Conservation (phyloP, 2,329 filamentous ascomycete genomes). For the Thyridium curvatum region DNA sequence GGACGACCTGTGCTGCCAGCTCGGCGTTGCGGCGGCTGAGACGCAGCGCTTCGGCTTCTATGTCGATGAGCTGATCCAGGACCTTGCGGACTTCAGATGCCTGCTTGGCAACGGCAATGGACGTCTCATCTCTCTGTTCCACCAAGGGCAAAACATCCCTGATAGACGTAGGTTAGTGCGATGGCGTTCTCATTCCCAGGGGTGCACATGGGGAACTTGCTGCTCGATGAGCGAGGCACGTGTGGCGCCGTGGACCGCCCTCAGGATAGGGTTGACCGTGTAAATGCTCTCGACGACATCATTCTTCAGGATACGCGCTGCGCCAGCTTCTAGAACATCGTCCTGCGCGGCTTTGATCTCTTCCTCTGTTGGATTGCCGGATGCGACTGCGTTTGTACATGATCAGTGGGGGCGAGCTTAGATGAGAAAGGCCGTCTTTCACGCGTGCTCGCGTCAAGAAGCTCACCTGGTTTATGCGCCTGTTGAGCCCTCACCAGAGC, state of each 20-base stretch:
- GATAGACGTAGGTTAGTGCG: constrained; percentile 7
- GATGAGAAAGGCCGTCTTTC: no score
- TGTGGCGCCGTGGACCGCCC: constrained; percentile 65
- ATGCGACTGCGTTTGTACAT: constrained; percentile 8
- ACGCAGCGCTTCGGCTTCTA: constrained; percentile 52
- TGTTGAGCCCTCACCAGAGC: constrained; percentile 53
- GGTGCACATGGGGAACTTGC: constrained; percentile 37
- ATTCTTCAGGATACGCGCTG: constrained; percentile 63
- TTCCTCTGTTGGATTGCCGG: constrained; percentile 34
- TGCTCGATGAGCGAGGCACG: constrained; percentile 61
- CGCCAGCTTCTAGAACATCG: constrained; percentile 63
- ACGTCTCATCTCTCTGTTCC: constrained; percentile 60
- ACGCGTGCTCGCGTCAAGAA: no score
- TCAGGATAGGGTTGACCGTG: constrained; percentile 68
- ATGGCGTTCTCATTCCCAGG: not conserved
- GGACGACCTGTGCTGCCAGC: constrained; percentile 56
- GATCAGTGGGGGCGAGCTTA: not conserved
- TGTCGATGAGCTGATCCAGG: constrained; percentile 44
- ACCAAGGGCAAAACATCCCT: constrained; percentile 64
- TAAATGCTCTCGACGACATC: constrained; percentile 63
- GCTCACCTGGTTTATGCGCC: constrained; percentile 26
- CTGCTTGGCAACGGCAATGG: constrained; percentile 56
- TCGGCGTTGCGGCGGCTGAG: constrained; percentile 54
- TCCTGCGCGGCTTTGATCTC: constrained; percentile 53
- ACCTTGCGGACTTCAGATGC: constrained; percentile 44